Evolutionary conservation across 768 basidiomycete genomes (phyloP).

Genomic region (Tulasnella sp.): DNA sequence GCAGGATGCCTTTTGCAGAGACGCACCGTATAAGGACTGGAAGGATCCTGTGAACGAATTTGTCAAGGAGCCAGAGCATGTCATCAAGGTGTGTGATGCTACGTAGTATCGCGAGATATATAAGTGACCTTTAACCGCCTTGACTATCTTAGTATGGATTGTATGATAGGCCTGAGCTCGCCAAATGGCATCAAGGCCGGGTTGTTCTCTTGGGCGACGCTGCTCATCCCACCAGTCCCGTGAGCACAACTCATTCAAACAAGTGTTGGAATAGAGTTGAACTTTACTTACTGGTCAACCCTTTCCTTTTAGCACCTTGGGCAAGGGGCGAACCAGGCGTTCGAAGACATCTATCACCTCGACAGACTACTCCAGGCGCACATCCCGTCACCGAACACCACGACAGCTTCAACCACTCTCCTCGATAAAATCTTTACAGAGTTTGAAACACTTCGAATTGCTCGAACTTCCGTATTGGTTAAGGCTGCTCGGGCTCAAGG

Average conservation of each 20-base stretch:
- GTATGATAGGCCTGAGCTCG: slow-evolving; percentile 35
- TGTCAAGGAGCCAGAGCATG: slow-evolving; percentile 20
- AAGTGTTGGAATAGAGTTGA: no score
- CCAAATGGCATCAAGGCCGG: slow-evolving; percentile 29
- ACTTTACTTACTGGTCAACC: no score
- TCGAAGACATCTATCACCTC: slow-evolving; percentile 34
- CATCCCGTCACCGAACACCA: slow-evolving; percentile 25
- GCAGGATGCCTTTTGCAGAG: slow-evolving; percentile 21
- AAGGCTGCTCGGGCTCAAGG: slow-evolving; percentile 27
- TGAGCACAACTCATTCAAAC: no score
- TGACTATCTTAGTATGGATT: slow-evolving; percentile 29
- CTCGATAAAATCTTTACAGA: slow-evolving; percentile 28
- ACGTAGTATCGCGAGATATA: not conserved
- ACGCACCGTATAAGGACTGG: slow-evolving; percentile 22
- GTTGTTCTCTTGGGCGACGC: slow-evolving; percentile 36
- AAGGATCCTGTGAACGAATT: slow-evolving; percentile 22
- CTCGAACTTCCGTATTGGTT: slow-evolving; percentile 30
- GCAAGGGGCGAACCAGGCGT: slow-evolving; percentile 38
- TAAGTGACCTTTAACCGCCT: no score
- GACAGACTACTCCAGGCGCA: slow-evolving; percentile 27
- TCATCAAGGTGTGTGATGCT: slow-evolving; percentile 25
- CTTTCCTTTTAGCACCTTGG: slow-evolving; percentile 31
- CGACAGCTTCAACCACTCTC: slow-evolving; percentile 18
- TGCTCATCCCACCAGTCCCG: slow-evolving; percentile 38
- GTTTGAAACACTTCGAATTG: slow-evolving; percentile 30